phyloP scores from a whole-genome alignment of 1,284 basidiomycete species.

The Flammula alnicola region DNA sequence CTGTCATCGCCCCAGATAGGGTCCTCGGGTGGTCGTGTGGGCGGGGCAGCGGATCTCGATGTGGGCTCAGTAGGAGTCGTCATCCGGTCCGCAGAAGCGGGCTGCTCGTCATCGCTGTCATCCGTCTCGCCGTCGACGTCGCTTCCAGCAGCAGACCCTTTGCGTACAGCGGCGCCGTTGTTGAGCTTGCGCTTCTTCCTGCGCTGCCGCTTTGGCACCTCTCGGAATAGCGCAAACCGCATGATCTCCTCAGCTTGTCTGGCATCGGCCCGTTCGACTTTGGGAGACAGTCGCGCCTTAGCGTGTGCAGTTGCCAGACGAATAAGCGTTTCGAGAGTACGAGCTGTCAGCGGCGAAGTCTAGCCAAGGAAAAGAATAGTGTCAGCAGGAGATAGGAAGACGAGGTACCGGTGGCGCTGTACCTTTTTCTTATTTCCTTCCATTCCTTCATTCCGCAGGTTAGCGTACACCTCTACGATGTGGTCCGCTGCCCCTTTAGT shows the following conservation, averaged over 20 bases:
- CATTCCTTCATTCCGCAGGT: constrained; percentile 90
- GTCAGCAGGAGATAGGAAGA: constrained; percentile 15
- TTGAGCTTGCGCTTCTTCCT: constrained; percentile 85
- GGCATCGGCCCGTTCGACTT: constrained; percentile 89
- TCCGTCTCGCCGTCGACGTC: constrained; percentile 54
- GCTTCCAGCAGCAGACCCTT: constrained; percentile 54
- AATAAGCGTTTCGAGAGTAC: constrained; percentile 98
- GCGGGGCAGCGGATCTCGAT: constrained; percentile 29
- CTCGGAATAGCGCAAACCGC: constrained; percentile 97
- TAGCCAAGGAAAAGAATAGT: constrained; percentile 39
- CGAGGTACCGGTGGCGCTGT: constrained; percentile 32
- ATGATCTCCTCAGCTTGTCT: constrained; percentile 93
- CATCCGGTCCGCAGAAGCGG: constrained; percentile 53
- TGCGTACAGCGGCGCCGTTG: constrained; percentile 56
- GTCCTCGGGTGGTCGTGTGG: constrained; percentile 45
- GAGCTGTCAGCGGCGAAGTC: constrained; percentile 97
- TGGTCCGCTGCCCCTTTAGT: constrained; percentile 94
- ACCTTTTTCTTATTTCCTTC: constrained; percentile 92
- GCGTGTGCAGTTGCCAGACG: constrained; percentile 98
- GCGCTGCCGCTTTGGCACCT: constrained; percentile 83
- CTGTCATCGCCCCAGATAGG: constrained; percentile 65
- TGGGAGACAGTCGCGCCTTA: constrained; percentile 88
- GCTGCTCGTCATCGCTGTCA: constrained; percentile 54
- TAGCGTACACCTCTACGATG: constrained; percentile 94
- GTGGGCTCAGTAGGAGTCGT: constrained; percentile 41